Evolutionary conservation across 140 eudicot genomes (phyloP), one percentile per base, ranked within the genome.

Genomic region (Cichorium intybus): DNA sequence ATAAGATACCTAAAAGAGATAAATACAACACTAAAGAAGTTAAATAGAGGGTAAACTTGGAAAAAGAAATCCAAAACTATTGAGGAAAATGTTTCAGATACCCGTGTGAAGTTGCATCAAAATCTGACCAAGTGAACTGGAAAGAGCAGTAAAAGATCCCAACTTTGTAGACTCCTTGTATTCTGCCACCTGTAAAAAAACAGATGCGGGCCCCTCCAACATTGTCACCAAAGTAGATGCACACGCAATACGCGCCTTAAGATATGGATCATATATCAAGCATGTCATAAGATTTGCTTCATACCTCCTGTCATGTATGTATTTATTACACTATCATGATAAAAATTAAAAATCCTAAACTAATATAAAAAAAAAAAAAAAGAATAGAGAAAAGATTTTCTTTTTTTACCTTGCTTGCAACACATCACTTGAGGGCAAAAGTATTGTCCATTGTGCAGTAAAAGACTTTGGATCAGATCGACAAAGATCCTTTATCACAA

Each of bases 101-200:
- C 99, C 99, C 27, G 89, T 72, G 75, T 94, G 99, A 56, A 94
- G 91, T 75, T 94, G 97, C 97, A 94, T 79, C 35, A 94, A 84
- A 53, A 89, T 94, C 79, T 89, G 99, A 66, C 99, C 99, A 76
- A 94, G 97, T 52, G 85, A 79, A 60, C 95, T 86, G 43, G 97
- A 94, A 74, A 94, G 89, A 33, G 99, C 78, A 31, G 81, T 86
- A 71, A 75, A 94, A 41, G 99, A 89, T 75, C 94, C 99, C 62
- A 69, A 70, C 66, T 84, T 94, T 31, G 88, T 71, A 28, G 86
- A 77, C 55, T 84, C 97, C 70, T 63, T 86, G 55, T 75, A 86
- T 75, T 94, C 99, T 56, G 99, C 99, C 21, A 94, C 93, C 87
- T 94, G 95, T 55, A 94, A 85, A 52, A 84, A 83, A 62, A 86